Conservation (phyloP, 148 eudicot species). For the Heliosperma pusillum region DNA sequence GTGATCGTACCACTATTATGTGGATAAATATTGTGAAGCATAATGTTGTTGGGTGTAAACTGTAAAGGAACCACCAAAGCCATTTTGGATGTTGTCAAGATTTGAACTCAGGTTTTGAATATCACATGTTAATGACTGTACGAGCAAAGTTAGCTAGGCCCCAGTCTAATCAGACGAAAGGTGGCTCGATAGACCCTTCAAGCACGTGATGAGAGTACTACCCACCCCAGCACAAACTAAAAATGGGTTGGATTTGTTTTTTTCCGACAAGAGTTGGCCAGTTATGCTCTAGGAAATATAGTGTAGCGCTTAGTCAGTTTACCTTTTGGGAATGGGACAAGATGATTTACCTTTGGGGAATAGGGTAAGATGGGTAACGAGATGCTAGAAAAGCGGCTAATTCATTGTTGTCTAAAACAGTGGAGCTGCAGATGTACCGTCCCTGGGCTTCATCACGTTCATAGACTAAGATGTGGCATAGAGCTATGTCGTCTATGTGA, state of each 20-base stretch:
- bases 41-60: no score
- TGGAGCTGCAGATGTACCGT: slow-evolving; percentile 78
- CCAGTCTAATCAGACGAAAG: neutral
- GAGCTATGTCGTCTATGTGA: slow-evolving; percentile 87
- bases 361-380: slow-evolving; percentile 70
- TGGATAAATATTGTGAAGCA: no score
- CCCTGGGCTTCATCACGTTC: slow-evolving; percentile 69
- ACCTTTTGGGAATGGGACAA: no score
- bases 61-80: no score
- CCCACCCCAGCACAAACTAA: neutral
- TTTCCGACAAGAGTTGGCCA: neutral
- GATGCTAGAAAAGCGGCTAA: slow-evolving; percentile 46
- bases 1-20: neutral
- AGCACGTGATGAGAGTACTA: neutral
- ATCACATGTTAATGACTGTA: no score
- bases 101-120: no score
- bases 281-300: neutral
- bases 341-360: no score
- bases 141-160: neutral
- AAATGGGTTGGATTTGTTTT: neutral
- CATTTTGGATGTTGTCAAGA: no score
- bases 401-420: slow-evolving; percentile 58
- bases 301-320: neutral
- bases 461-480: slow-evolving; percentile 70
- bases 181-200: neutral